Conservation (phyloP, 2,329 filamentous ascomycete species). For the Penicillium expansum region DNA sequence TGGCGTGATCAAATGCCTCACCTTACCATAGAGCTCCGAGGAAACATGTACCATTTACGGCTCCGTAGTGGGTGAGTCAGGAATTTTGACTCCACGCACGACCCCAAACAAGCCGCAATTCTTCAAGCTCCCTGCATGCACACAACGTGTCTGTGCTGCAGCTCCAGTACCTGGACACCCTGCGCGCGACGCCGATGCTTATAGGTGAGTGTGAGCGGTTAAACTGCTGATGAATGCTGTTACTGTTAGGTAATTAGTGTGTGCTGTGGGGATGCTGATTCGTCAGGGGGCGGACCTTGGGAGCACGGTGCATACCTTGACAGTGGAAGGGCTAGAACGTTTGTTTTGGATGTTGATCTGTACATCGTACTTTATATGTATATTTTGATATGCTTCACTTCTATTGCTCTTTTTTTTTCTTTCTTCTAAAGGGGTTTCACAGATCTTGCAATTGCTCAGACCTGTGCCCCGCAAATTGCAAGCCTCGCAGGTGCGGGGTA, state of each 20-base stretch:
- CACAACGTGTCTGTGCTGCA: constrained; percentile 4
- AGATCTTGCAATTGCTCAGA: constrained; percentile 16
- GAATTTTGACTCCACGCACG: neutral
- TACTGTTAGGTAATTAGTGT: constrained; percentile 36
- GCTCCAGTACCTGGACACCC: constrained; percentile 13
- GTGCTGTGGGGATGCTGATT: constrained; percentile 23
- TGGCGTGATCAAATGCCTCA: constrained; percentile 6
- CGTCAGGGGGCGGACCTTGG: constrained; percentile 11
- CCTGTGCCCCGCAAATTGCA: constrained; percentile 27
- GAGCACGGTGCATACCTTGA: constrained; percentile 28
- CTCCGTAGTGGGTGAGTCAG: neutral
- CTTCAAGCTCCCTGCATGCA: constrained; percentile 2
- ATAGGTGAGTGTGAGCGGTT: constrained; percentile 8
- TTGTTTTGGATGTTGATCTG: constrained; percentile 2
- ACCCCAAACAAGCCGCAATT: constrained; percentile 1
- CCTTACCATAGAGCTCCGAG: neutral
- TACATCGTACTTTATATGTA: neutral
- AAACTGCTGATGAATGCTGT: constrained; percentile 5
- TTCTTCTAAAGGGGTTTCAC: neutral
- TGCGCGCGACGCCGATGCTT: constrained; percentile 2
- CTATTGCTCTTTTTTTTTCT: neutral
- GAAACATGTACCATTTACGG: neutral
- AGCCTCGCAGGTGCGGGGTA: constrained; percentile 30
- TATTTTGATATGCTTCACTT: neutral
- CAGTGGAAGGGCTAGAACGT: constrained; percentile 20